These are phyloP conservation scores for Balansia obtecta DNA, from an alignment of 2,329 filamentous ascomycete genomes.

Conservation along the genomic window DNA sequence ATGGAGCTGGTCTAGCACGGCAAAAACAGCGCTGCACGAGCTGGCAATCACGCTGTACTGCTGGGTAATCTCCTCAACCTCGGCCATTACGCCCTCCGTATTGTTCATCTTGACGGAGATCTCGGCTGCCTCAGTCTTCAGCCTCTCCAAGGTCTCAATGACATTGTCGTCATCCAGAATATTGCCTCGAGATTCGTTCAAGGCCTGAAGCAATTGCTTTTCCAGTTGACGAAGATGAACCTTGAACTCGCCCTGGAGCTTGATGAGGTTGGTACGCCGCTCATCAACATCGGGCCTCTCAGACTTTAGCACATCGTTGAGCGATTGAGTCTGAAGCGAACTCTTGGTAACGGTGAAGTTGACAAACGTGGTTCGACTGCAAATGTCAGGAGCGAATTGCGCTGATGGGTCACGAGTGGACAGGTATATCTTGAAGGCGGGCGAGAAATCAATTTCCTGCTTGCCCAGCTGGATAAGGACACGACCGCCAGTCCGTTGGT, in stretches of 20 bases:
- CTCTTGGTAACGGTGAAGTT: conserved; percentile 99
- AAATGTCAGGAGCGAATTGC: conserved; percentile 89
- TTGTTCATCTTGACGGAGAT: conserved; percentile 94
- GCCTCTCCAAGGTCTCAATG: conserved; percentile 91
- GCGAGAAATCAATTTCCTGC: conserved; percentile 98
- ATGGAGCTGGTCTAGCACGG: conserved; percentile 90
- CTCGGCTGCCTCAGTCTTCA: conserved; percentile 94
- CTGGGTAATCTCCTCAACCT: conserved; percentile 90
- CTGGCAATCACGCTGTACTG: conserved; percentile 89
- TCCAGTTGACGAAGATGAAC: conserved; percentile 93
- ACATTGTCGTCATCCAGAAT: conserved; percentile 97
- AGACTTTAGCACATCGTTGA: conserved; percentile 94
- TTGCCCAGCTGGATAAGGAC: conserved; percentile 96
- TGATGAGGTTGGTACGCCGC: conserved; percentile 91
- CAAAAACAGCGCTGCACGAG: conserved; percentile 94
- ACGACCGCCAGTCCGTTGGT: conserved; percentile 95
- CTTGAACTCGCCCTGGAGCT: conserved; percentile 97
- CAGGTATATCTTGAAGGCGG: conserved; percentile 86
- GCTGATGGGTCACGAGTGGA: conserved; percentile 95
- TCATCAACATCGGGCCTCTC: conserved; percentile 96
- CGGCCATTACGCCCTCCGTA: conserved; percentile 95
- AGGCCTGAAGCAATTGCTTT: conserved; percentile 82
- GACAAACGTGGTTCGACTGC: conserved; percentile 96
- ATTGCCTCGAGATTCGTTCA: conserved; percentile 95
- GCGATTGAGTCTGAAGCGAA: conserved; percentile 93